phyloP scores from a whole-genome alignment of 2,329 filamentous ascomycete genomes.

The Fonsecaea pugnacius region DNA sequence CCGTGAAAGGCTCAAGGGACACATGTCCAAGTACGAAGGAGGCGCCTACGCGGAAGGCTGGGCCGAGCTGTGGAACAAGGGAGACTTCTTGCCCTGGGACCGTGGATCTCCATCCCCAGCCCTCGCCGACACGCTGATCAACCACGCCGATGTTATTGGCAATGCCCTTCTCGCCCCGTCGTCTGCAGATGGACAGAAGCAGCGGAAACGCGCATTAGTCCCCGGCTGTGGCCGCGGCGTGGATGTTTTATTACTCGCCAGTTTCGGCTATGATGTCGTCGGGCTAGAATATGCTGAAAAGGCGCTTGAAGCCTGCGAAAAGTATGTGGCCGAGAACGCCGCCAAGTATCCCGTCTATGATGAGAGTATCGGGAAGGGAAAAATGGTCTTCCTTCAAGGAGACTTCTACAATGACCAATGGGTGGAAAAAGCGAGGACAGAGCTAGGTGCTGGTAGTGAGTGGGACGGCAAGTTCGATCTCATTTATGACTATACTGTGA shows the following conservation, averaged over 20 bases:
- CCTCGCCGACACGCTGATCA: conserved; percentile 58
- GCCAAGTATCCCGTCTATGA: conserved; percentile 45
- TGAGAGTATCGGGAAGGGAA: conserved; percentile 44
- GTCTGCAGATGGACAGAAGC: conserved; percentile 38
- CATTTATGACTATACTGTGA: conserved; percentile 67
- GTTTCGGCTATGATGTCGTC: conserved; percentile 75
- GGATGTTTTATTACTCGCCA: conserved; percentile 75
- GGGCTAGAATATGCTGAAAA: conserved; percentile 70
- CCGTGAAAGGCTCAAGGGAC: conserved; percentile 35
- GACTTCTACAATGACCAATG: conserved; percentile 54
- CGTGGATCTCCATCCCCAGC: conserved; percentile 63
- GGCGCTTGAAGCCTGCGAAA: conserved; percentile 49
- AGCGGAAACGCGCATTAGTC: conserved; percentile 66
- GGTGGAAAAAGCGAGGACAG: conserved; percentile 37
- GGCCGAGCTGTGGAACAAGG: conserved; percentile 61
- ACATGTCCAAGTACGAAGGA: conserved; percentile 50
- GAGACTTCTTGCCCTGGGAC: conserved; percentile 63
- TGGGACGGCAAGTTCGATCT: conserved; percentile 50
- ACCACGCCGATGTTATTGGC: conserved; percentile 46
- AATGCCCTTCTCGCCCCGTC: conserved; percentile 36
- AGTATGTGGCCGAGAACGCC: conserved; percentile 41
- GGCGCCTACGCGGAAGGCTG: conserved; percentile 54
- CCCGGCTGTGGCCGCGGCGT: conserved; percentile 83
- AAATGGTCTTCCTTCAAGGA: conserved; percentile 48
- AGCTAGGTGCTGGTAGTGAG: conserved; percentile 39